These are phyloP conservation scores for Davidsoniella australis DNA, from an alignment of 2,329 filamentous ascomycete species.

Conservation along the genomic window DNA sequence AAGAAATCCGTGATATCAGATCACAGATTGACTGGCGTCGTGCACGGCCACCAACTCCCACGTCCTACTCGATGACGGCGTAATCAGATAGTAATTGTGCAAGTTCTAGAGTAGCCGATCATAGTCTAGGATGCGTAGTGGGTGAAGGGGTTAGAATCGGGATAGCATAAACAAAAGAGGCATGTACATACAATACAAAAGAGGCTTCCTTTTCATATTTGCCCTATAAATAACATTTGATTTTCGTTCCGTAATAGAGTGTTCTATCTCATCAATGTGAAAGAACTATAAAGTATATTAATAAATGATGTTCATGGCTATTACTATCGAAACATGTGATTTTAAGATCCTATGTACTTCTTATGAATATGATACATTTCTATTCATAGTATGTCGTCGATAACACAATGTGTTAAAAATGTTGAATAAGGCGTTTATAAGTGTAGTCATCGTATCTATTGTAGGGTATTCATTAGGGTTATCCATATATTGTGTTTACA, in stretches of 20 bases:
- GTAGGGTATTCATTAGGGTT: too few species aligned
- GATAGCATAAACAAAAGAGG: neutral
- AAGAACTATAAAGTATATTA: neutral
- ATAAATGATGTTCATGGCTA: too few species aligned
- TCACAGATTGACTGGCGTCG: constrained; percentile 12
- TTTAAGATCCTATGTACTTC: too few species aligned
- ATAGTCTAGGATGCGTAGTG: neutral
- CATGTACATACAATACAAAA: neutral
- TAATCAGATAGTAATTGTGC: neutral
- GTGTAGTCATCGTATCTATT: too few species aligned
- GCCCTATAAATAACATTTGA: neutral
- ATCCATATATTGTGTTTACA: too few species aligned
- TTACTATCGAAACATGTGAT: too few species aligned
- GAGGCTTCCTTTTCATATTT: neutral
- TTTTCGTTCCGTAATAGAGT: neutral
- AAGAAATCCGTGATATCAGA: constrained; percentile 11
- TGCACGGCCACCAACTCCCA: constrained; percentile 9
- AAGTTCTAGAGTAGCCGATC: neutral
- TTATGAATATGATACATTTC: too few species aligned
- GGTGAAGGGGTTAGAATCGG: neutral
- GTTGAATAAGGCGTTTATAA: too few species aligned
- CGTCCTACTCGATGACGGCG: constrained; percentile 10
- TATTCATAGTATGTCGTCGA: too few species aligned
- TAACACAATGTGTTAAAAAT: too few species aligned
- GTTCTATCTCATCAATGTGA: neutral